Base-by-base conservation (phyloP, 2,329 filamentous ascomycete genomes). In the Aspergillus sp. region DNA sequence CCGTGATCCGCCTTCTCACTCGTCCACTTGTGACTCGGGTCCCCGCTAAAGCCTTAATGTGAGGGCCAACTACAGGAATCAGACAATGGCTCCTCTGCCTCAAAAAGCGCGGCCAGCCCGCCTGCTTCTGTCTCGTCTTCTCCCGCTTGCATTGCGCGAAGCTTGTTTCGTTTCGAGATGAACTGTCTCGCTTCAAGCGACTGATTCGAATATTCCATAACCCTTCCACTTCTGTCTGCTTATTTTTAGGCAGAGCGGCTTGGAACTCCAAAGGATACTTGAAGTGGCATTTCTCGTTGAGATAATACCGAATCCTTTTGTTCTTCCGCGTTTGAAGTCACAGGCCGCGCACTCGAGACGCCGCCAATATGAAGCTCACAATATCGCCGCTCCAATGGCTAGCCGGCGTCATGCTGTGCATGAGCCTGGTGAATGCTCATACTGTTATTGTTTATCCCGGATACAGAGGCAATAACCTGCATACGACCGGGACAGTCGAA, bases 381-480 rank as follows among this genome's bases (percentile, higher is more conserved):
- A 49, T 62, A 23, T 73, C 66, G 27, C 58, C 68, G 67, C 65
- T 68, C 24, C 63, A 59, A 59, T 73, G 67, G 66, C 52, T 66
- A 12, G 51, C 70, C 57, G 40, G 75, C 37, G 59, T 70, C 47
- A 58, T 77, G 46, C 60, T 79, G 35, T 73, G 76, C 53, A 64
- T 71, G 33, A 66, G 74, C 24, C 61, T 78, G 47, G 75, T 75
- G 7, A 69, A 76, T 19, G 79, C 81, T 47, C 91, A 96, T 73
- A 90, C 84, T n/a, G 84, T 96, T 70, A 88, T 96, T 73, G 87
- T 88, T 62, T 96, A 96, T 71, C 92, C 91, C 0, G 90, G 90
- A 65, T 93, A 89, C 87, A 80, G 92, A 83, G 92, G 91, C 63
- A 88, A 96, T 79, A 96, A 91, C 72, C 84, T 96, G 62, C 83